Evolutionary conservation across 208 protist species (phyloP).

Genomic region (Blastocrithidia nonstop): DNA sequence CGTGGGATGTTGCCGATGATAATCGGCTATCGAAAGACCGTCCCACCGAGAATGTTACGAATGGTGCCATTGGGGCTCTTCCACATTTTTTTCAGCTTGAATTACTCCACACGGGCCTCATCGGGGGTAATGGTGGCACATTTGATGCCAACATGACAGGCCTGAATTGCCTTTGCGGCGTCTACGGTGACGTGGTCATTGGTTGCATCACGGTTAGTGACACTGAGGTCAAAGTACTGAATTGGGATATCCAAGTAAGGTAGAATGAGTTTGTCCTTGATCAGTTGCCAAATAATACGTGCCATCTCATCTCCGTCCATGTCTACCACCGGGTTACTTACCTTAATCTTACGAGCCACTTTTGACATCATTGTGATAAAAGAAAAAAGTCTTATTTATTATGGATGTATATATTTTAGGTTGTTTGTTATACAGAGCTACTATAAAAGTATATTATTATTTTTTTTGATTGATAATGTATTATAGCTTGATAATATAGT

Average conservation of each 20-base stretch:
- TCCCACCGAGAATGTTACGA: conserved; percentile 96
- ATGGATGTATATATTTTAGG: too few relatives aligned
- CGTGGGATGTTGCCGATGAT: conserved; percentile 89
- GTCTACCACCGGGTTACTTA: conserved; percentile 90
- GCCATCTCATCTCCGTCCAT: conserved; percentile 98
- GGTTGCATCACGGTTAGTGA: conserved; percentile 88
- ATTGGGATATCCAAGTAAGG: conserved; percentile 93
- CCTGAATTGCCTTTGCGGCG: conserved; percentile 88
- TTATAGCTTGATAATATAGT: too few relatives aligned
- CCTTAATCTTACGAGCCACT: conserved; percentile 47
- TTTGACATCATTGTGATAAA: too few relatives aligned
- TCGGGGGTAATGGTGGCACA: conserved; percentile 98
- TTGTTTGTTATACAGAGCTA: conserved; percentile 7
- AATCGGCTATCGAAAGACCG: conserved; percentile 97
- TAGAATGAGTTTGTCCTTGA: conserved; percentile 96
- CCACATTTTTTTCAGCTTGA: conserved; percentile 96
- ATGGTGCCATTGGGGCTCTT: conserved; percentile 97
- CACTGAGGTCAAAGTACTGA: conserved; percentile 94
- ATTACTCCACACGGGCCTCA: conserved; percentile 94
- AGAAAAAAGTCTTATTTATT: too few relatives aligned
- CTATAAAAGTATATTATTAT: background rate
- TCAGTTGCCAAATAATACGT: conserved; percentile 92
- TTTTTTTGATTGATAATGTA: conserved; percentile 8
- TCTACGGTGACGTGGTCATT: conserved; percentile 94
- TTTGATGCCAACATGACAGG: conserved; percentile 94